Percentiles rank a stretch among this genome's conserved stretches.
These are phyloP conservation scores for Tylopilus subfusipes DNA, from an alignment of 768 basidiomycete species.

Conservation along the genomic window DNA sequence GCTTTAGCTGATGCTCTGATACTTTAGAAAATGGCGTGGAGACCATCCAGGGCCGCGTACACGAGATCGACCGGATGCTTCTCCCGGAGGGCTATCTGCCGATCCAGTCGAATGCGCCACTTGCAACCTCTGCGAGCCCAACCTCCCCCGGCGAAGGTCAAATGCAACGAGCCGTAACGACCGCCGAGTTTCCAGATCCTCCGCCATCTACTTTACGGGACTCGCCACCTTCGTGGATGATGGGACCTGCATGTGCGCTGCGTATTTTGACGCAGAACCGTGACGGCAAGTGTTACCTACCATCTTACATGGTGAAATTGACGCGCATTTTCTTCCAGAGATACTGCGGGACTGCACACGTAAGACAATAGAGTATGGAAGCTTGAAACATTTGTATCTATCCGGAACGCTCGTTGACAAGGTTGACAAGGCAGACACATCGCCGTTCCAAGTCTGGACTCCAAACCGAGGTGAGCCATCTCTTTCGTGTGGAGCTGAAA, in stretches of 20 bases:
- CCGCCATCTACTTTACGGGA: background rate
- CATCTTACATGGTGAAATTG: background rate
- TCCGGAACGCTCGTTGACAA: constrained; percentile 14
- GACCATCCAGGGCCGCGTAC: constrained; percentile 3
- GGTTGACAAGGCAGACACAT: constrained; percentile 13
- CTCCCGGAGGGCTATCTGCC: constrained; percentile 11
- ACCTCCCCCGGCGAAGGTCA: background rate
- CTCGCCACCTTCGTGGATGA: constrained; percentile 17
- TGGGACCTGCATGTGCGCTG: constrained; percentile 26
- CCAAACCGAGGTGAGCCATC: constrained; percentile 15
- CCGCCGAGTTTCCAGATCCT: background rate
- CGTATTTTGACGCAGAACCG: constrained; percentile 17
- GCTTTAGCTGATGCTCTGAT: background rate
- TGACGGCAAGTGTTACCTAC: background rate
- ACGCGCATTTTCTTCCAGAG: constrained; percentile 6
- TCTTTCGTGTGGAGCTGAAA: background rate
- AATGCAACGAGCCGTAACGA: background rate
- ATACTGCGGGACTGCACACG: constrained; percentile 1
- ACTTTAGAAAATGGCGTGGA: constrained; percentile 14
- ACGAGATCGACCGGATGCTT: constrained; percentile 18
- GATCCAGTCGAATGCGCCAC: background rate
- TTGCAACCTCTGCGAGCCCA: background rate
- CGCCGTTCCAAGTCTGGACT: constrained; percentile 14
- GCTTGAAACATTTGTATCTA: constrained; percentile 17
- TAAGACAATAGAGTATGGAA: constrained; percentile 9